phyloP scores from a whole-genome alignment of 805 yeast genomes.

The Yamadazyma ubonensis region DNA sequence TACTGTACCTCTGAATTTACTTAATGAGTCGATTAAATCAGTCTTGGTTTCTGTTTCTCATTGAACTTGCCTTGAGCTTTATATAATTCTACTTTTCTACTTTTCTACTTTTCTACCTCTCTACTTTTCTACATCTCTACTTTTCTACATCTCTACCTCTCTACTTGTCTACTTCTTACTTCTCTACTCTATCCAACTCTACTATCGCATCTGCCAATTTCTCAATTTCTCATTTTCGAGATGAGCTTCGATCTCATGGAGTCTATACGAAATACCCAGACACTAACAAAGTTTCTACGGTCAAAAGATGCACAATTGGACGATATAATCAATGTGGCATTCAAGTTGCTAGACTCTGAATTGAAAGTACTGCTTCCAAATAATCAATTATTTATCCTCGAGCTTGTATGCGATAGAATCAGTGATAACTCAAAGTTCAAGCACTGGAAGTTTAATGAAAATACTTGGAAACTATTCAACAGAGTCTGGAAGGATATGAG shows the following conservation, averaged over 20 bases:
- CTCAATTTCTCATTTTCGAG: constrained; percentile 8
- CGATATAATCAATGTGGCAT: constrained; percentile 38
- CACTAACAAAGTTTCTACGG: constrained; percentile 56
- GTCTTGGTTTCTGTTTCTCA: no score
- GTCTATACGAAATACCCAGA: constrained; percentile 35
- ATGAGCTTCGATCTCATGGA: constrained; percentile 14
- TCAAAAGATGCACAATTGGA: constrained; percentile 46
- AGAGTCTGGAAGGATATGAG: constrained; percentile 35
- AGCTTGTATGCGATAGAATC: constrained; percentile 59
- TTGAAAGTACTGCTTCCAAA: constrained; percentile 53
- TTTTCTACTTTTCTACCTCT: not conserved
- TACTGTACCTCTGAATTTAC: not conserved
- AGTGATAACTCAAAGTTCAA: constrained; percentile 45
- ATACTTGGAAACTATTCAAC: constrained; percentile 53
- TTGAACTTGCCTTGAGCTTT: no score
- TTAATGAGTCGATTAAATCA: no score
- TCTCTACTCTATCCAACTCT: not conserved
- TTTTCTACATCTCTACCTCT: no score
- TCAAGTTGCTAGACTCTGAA: constrained; percentile 30
- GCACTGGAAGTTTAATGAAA: constrained; percentile 41
- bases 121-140: no score
- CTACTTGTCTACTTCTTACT: not conserved
- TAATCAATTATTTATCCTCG: constrained; percentile 52
- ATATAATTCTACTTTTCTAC: not conserved
- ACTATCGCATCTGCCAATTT: constrained; percentile 6